These are phyloP conservation scores for Trichoderma oligosporum DNA, from an alignment of 2,329 filamentous ascomycete genomes.

Conservation along the genomic window DNA sequence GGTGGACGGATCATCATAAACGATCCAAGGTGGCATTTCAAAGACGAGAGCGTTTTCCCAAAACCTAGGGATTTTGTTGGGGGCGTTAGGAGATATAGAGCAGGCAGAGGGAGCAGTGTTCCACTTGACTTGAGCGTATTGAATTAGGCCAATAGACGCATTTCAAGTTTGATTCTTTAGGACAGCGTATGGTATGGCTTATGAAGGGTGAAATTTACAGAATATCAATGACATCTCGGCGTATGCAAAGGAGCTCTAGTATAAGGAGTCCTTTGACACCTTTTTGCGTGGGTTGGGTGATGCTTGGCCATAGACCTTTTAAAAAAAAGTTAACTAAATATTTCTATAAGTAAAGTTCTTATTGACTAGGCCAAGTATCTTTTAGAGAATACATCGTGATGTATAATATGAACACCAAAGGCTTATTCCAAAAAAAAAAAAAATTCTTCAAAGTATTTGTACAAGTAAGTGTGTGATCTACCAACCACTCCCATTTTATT, in stretches of 20 bases:
- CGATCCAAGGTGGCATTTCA: slow-evolving; percentile 82
- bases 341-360: no score
- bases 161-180: slow-evolving; percentile 12
- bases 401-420: no score
- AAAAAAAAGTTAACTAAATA: no score
- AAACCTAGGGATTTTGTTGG: slow-evolving; percentile 78
- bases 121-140: slow-evolving; percentile 71
- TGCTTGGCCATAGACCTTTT: background rate
- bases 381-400: no score
- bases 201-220: background rate
- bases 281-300: background rate
- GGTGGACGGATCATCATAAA: slow-evolving; percentile 56
- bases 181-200: background rate
- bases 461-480: no score
- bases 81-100: slow-evolving; percentile 75
- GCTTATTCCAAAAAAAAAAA: no score
- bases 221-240: background rate
- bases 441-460: no score
- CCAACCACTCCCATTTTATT: background rate
- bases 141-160: slow-evolving; percentile 15
- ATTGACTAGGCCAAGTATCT: no score
- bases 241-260: background rate
- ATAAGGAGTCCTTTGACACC: background rate
- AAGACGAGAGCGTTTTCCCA: slow-evolving; percentile 74
- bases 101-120: slow-evolving; percentile 89